Base-by-base conservation (phyloP, 768 basidiomycete species). In the Pulveroboletus ravenelii region DNA sequence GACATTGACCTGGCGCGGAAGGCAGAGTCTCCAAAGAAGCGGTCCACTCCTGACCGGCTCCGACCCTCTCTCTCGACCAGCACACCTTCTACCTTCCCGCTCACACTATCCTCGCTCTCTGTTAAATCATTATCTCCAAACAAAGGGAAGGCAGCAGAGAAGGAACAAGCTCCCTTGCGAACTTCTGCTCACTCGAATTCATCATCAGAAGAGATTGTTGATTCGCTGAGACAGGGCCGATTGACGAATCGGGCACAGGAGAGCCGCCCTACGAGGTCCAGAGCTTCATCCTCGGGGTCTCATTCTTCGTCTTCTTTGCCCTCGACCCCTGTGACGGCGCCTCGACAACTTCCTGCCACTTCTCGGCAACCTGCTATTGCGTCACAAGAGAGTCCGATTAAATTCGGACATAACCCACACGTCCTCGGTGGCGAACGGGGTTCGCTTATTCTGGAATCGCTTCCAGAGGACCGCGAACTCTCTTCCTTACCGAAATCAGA, bases 1-100 rank as follows among this genome's bases (percentile, higher is more conserved):
- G 89, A 92, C 64, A 66, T 78, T 52, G 87, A 90, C 47, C 69
- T 80, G 17, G 73, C 73, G 25, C 72, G 74, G 53, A 81, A 77
- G 60, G 38, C n/a, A 49, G 63, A 46, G 3, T 37, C 53, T 31
- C 10, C 32, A 49, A 62, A 58, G 52, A 57, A 50, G 41, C 40
- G 48, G 41, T 25, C 55, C 35, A 60, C 56, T 17, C 20, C 60
- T 23, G 56, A 55, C 39, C 64, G 60, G 43, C 57, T 69, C 17
- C 74, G 75, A 52, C 63, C 61, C 15, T 82, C 83, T 0, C 55
- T 82, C 25, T 71, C 77, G 5, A 74, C 72, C 61, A 84, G 78
- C 62, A 70, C 80, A 30, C 78, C 81, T 54, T 81, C 83, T 14
- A 67, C 74, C 40, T 84, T 85, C 62, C 78, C 80, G 6, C 45